phyloP scores from a whole-genome alignment of 2,329 filamentous ascomycete species.

The Xylariaceae sp. region DNA sequence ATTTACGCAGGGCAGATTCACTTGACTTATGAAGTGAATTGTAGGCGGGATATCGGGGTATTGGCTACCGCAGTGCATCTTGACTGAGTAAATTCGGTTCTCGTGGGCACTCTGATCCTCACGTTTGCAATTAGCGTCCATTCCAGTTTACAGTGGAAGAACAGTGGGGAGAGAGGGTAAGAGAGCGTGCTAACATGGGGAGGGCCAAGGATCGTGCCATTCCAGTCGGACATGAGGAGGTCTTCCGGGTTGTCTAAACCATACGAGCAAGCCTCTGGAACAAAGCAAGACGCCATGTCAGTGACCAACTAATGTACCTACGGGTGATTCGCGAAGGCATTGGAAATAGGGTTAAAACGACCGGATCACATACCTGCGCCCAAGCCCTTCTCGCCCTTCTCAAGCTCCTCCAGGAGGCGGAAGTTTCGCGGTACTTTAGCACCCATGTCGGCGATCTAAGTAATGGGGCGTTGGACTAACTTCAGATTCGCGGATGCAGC shows the following conservation, averaged over 20 bases:
- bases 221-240: slow-evolving; percentile 97
- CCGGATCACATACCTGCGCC: slow-evolving; percentile 64
- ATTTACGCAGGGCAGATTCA: slow-evolving; percentile 96
- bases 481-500: background rate
- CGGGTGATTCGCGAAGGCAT: background rate
- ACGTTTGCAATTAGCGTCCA: background rate
- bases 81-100: slow-evolving; percentile 97
- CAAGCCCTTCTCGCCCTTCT: slow-evolving; percentile 97
- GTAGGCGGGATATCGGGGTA: slow-evolving; percentile 88
- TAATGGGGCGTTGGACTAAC: background rate
- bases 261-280: slow-evolving; percentile 88
- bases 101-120: slow-evolving; percentile 79
- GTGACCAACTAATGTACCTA: background rate
- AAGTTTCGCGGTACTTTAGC: slow-evolving; percentile 94
- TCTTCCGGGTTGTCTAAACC: slow-evolving; percentile 92
- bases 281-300: background rate
- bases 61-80: slow-evolving; percentile 86
- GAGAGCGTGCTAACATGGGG: slow-evolving; percentile 69
- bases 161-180: background rate
- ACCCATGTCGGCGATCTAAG: slow-evolving; percentile 23
- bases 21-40: slow-evolving; percentile 87
- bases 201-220: slow-evolving; percentile 93
- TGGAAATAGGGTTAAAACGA: background rate
- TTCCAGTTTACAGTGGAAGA: background rate
- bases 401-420: slow-evolving; percentile 90